phyloP scores from a whole-genome alignment of 2,329 filamentous ascomycete genomes.

The Drechslerella stenobrocha region DNA sequence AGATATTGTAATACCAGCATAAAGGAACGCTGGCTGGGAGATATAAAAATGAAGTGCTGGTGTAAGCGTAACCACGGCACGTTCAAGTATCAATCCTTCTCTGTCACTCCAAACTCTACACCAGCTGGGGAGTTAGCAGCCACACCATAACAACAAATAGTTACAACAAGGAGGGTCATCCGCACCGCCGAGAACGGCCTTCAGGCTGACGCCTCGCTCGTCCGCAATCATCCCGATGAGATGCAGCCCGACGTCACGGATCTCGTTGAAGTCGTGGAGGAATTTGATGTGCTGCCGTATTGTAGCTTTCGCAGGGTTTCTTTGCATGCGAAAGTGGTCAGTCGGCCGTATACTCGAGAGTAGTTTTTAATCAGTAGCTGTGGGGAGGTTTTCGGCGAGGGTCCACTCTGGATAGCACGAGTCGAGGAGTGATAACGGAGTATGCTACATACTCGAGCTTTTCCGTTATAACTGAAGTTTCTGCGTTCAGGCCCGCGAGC shows the following conservation, averaged over 20 bases:
- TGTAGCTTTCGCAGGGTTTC: constrained; percentile 59
- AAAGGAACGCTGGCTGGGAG: no score
- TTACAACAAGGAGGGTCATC: no score
- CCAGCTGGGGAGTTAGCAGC: neutral
- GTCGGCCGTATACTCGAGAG: no score
- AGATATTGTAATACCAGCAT: no score
- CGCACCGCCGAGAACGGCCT: constrained; percentile 55
- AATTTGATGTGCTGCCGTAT: constrained; percentile 67
- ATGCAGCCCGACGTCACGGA: constrained; percentile 69
- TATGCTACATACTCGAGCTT: constrained; percentile 54
- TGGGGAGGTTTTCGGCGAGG: no score
- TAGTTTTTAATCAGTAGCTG: no score
- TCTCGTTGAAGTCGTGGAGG: constrained; percentile 71
- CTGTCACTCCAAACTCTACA: constrained; percentile 40
- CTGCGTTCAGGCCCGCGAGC: constrained; percentile 55
- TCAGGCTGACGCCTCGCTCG: constrained; percentile 62
- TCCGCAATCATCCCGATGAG: constrained; percentile 71
- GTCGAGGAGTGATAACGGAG: neutral
- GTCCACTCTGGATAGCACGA: no score
- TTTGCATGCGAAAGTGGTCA: constrained; percentile 52
- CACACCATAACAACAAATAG: no score
- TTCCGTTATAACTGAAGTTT: constrained; percentile 54
- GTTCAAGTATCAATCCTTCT: constrained; percentile 32
- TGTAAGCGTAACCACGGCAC: no score
- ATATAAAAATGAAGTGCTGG: no score